Evolutionary conservation across 192 early-diverging fungal genomes (phyloP).

Genomic region (Coemansia sp.): DNA sequence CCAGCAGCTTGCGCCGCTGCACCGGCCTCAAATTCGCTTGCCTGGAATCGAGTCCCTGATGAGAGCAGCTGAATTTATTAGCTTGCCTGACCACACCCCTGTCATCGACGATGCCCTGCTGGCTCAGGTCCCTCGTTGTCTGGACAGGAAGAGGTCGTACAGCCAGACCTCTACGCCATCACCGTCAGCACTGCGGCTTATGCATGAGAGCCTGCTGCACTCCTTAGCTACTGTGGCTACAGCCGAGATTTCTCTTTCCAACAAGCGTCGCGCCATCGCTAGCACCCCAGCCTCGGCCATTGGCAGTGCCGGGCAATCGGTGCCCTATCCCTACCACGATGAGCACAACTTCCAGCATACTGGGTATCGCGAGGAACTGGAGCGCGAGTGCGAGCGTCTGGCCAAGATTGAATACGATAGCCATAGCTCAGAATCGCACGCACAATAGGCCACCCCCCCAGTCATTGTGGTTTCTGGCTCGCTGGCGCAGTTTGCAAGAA

Average conservation of each 20-base stretch:
- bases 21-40: not conserved
- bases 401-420: conserved; percentile 4
- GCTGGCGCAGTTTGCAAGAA: not conserved
- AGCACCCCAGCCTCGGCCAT: conserved; percentile 5
- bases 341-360: conserved; percentile 13
- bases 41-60: conserved; percentile 44
- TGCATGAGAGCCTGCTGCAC: conserved; percentile 32
- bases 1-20: not conserved
- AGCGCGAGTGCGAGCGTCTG: conserved; percentile 51
- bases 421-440: not conserved
- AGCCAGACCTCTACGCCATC: conserved; percentile 12
- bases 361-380: conserved; percentile 42
- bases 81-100: conserved; percentile 13
- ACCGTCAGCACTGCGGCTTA: not conserved
- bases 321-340: not conserved
- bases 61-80: conserved; percentile 36
- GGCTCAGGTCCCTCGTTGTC: conserved; percentile 7
- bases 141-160: conserved; percentile 22
- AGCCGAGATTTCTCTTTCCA: conserved; percentile 35
- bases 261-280: conserved; percentile 20
- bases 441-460: not conserved
- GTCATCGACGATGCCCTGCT: conserved; percentile 8
- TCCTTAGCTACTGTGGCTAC: conserved; percentile 48
- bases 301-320: not conserved
- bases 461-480: too few relatives aligned